phyloP scores from a whole-genome alignment of 1,139 yeast genomes.

The Pichia sp. region DNA sequence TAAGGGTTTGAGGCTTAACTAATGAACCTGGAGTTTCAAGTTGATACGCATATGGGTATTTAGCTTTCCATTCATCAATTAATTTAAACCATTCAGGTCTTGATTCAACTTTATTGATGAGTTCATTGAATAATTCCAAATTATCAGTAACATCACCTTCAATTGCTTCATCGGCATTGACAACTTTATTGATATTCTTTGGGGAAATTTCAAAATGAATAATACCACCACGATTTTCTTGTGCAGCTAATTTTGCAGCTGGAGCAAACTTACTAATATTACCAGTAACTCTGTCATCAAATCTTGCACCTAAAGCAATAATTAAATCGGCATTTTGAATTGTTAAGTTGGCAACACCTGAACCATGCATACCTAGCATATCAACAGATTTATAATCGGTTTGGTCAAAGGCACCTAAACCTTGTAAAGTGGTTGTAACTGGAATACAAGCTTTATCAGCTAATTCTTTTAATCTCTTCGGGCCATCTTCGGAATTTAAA shows the following conservation, averaged over 20 bases:
- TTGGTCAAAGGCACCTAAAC: conserved; percentile 91
- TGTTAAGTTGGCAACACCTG: conserved; percentile 90
- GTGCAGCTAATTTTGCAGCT: conserved; percentile 81
- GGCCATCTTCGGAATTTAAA: conserved; percentile 74
- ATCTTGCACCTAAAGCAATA: conserved; percentile 92
- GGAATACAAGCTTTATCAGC: conserved; percentile 91
- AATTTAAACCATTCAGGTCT: conserved; percentile 77
- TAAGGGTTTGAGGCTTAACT: conserved; percentile 90
- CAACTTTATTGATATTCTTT: conserved; percentile 95
- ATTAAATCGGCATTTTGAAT: conserved; percentile 91
- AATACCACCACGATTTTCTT: conserved; percentile 88
- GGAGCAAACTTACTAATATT: conserved; percentile 87
- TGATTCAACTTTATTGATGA: conserved; percentile 49
- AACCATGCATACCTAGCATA: conserved; percentile 98
- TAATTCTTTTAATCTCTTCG: conserved; percentile 68
- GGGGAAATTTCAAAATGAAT: conserved; percentile 94
- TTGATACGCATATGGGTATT: conserved; percentile 81
- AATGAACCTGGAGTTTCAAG: conserved; percentile 69
- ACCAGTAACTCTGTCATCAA: conserved; percentile 97
- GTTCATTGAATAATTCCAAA: conserved; percentile 65
- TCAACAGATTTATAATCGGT: conserved; percentile 84
- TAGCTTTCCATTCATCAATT: conserved; percentile 74
- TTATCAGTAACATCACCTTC: conserved; percentile 92
- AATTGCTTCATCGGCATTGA: conserved; percentile 92
- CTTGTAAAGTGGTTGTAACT: conserved; percentile 92